Conservation (phyloP, 306 rosid species). For the Prunus campanulata region DNA sequence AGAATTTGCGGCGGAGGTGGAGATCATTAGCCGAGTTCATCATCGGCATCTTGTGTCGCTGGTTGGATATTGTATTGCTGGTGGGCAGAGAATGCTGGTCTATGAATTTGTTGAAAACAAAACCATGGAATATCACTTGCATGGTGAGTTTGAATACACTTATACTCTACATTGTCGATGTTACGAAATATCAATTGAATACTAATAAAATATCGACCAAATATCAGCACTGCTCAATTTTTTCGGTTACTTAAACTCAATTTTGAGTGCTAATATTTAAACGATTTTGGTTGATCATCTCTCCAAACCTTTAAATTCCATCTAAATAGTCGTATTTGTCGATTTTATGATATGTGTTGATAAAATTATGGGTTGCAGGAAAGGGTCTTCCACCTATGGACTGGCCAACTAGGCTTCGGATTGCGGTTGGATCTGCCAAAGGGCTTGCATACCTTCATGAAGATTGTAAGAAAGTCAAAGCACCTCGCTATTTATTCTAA, state of each 20-base stretch:
- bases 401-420: constrained; percentile 67
- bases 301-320: neutral
- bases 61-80: constrained; percentile 70
- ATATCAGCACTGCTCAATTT: no score
- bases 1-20: constrained; percentile 87
- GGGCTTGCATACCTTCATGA: constrained; percentile 92
- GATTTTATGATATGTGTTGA: neutral
- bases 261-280: neutral
- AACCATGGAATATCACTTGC: constrained; percentile 63
- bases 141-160: constrained; percentile 35
- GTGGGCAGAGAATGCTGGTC: constrained; percentile 77
- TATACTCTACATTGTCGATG: neutral
- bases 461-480: constrained; percentile 59
- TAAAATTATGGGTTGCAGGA: constrained; percentile 26
- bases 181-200: neutral
- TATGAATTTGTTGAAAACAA: constrained; percentile 66
- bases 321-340: neutral
- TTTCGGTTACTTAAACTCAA: neutral
- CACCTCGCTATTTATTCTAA: constrained; percentile 1
- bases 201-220: no score
- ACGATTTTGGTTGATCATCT: neutral
- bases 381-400: constrained; percentile 66
- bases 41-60: constrained; percentile 84
- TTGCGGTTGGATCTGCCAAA: constrained; percentile 77
- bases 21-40: constrained; percentile 80